A percentile compares a stretch with the other conserved stretches of the same genome.
Evolutionary conservation across 441 rosid genomes (phyloP).

Genomic region (Croton setiger): DNA sequence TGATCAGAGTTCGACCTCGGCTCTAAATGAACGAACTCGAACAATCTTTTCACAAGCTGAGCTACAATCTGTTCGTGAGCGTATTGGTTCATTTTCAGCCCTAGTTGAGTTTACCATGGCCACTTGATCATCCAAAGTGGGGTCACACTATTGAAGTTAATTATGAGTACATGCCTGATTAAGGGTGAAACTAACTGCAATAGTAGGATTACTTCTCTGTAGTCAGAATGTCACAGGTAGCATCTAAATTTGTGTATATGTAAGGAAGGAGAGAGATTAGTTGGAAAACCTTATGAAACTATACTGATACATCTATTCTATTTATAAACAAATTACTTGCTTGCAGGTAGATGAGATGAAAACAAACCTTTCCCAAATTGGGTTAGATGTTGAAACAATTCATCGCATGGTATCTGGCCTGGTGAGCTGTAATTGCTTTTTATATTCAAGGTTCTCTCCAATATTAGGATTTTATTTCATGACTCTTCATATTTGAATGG

Average conservation of each 20-base stretch:
- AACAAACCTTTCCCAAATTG: constrained; percentile 72
- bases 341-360: constrained; percentile 68
- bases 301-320: not conserved
- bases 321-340: constrained; percentile 21
- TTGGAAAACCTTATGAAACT: not conserved
- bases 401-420: constrained; percentile 70
- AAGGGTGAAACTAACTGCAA: not conserved
- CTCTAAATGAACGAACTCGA: too few relatives aligned
- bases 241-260: not conserved
- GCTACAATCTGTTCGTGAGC: too few relatives aligned
- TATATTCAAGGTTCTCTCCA: not conserved
- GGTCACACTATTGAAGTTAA: too few relatives aligned
- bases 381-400: constrained; percentile 61
- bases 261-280: not conserved
- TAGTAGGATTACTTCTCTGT: not conserved
- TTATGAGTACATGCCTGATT: not conserved
- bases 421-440: constrained; percentile 44
- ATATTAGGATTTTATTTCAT: constrained; percentile 6
- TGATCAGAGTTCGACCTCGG: too few relatives aligned
- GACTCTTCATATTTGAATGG: constrained; percentile 23
- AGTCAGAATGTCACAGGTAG: not conserved
- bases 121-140: not conserved
- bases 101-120: too few relatives aligned
- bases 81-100: too few relatives aligned
- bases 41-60: too few relatives aligned